phyloP scores from a whole-genome alignment of 345 rosid species.

The Lagerstroemia speciosa region DNA sequence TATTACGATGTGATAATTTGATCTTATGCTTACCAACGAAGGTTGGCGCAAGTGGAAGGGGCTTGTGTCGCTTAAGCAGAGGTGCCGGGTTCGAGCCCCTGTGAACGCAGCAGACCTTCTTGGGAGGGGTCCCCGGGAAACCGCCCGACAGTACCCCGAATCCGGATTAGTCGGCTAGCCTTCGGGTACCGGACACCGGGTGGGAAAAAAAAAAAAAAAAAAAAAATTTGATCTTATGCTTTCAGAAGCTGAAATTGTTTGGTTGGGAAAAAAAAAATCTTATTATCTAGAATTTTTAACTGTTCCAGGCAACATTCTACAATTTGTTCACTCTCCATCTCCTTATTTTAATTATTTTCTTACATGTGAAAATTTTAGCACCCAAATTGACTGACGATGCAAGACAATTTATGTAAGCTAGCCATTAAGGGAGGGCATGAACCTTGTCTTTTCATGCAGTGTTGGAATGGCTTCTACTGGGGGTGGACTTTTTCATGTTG shows the following conservation, averaged over 20 bases:
- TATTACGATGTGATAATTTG: neutral
- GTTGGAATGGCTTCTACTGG: constrained; percentile 85
- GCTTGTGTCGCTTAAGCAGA: too few species aligned
- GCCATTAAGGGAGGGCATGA: constrained; percentile 11
- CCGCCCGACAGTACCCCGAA: too few species aligned
- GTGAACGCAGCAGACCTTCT: too few species aligned
- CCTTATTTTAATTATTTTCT: neutral
- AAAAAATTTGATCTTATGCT: neutral
- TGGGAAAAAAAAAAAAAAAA: too few species aligned
- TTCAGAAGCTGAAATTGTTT: neutral
- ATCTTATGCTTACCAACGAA: neutral
- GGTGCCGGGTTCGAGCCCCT: too few species aligned
- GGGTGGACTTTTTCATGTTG: constrained; percentile 78
- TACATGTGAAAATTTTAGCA: neutral
- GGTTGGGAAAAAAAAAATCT: neutral
- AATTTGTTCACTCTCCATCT: neutral
- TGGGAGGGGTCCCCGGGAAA: too few species aligned
- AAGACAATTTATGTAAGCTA: neutral
- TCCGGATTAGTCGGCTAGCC: too few species aligned
- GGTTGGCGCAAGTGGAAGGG: too few species aligned
- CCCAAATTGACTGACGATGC: neutral
- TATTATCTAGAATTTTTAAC: neutral
- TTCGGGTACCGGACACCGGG: too few species aligned
- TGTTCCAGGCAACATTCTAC: neutral
- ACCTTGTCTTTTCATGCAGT: constrained; percentile 33